Evolutionary conservation across 2,329 filamentous ascomycete species (phyloP), one percentile per base, ranked within the genome.

Genomic region (Microsporum ferrugineum): DNA sequence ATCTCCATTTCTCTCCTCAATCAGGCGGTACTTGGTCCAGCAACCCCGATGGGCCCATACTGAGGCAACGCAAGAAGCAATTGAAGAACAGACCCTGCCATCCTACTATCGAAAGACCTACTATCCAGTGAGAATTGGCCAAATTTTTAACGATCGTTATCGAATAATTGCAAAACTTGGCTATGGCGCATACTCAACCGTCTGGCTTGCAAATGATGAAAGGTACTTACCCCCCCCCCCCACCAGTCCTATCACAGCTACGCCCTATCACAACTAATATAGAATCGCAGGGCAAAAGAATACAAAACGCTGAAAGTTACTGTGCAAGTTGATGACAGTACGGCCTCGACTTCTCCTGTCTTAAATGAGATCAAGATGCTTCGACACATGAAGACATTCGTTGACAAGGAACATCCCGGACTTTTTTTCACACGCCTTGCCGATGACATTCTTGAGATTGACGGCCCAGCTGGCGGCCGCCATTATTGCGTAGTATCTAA

Each of bases 401-500:
- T 64, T 5, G 49, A 65, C 2, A 43, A 51, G 31, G 43, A 23
- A 63, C 39, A 61, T 65, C 34, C 65, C 66, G 7, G 66, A 63
- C 2, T 7, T 67, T 67, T 67, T 57, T 65, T 61, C 17, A 23
- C 17, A 17, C 68, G 69, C 4, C 64, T 68, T 60, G 66, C 68
- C 14, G 39, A 60, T 2, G 66, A 69, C 29, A 66, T 67, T 23
- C 70, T 69, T 58, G 61, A 70, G 51, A 59, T 68, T 56, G 61
- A 67, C 17, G 64, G 61, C 7, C 49, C 49, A 17, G 14, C 5
- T 23, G 17, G 17, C 7, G 49, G 31, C 8, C 45, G 34, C 5
- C 68, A 71, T 63, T 64, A 68, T 17, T 71, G 70, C 56, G 67
- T 71, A 41, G 65, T 62, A 2, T 63, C 60, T 2, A 63, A 66